phyloP scores from a whole-genome alignment of 1,284 basidiomycete genomes.

The Hymenochaete sp. region DNA sequence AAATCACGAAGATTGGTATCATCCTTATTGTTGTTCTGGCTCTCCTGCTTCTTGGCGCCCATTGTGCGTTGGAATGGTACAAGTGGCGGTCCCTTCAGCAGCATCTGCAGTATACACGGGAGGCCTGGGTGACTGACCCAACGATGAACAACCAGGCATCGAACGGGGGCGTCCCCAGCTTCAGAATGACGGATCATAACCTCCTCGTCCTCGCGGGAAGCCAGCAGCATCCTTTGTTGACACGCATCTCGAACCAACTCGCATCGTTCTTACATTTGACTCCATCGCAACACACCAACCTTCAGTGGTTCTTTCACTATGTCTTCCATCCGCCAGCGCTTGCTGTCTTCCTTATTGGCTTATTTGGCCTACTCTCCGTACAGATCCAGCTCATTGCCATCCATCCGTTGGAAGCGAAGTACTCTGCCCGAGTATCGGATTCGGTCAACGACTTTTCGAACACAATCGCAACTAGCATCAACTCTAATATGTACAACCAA shows the following conservation, averaged over 20 bases:
- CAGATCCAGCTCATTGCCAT: constrained; percentile 78
- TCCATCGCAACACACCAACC: constrained; percentile 51
- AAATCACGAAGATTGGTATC: constrained; percentile 69
- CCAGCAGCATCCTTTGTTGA: constrained; percentile 61
- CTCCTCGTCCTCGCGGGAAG: constrained; percentile 63
- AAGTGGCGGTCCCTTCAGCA: constrained; percentile 63
- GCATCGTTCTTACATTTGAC: constrained; percentile 42
- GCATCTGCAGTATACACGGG: constrained; percentile 60
- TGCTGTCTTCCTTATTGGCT: constrained; percentile 81
- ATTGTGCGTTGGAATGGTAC: constrained; percentile 70
- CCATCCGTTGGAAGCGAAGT: constrained; percentile 58
- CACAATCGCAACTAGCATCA: constrained; percentile 69
- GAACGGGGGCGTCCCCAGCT: constrained; percentile 34
- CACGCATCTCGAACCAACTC: constrained; percentile 50
- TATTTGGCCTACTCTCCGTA: constrained; percentile 85
- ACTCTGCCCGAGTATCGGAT: constrained; percentile 47
- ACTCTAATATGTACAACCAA: constrained; percentile 72
- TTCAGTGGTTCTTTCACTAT: constrained; percentile 82
- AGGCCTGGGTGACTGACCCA: constrained; percentile 68
- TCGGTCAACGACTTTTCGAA: constrained; percentile 60
- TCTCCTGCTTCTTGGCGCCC: constrained; percentile 53
- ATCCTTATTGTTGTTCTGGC: constrained; percentile 58
- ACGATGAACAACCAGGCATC: constrained; percentile 37
- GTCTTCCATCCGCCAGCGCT: constrained; percentile 86
- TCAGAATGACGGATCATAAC: constrained; percentile 64